A percentile compares a stretch with the other conserved stretches of the same genome.
Evolutionary conservation across 192 early-diverging fungal genomes (phyloP).

Genomic region (Linnemannia schmuckeri): DNA sequence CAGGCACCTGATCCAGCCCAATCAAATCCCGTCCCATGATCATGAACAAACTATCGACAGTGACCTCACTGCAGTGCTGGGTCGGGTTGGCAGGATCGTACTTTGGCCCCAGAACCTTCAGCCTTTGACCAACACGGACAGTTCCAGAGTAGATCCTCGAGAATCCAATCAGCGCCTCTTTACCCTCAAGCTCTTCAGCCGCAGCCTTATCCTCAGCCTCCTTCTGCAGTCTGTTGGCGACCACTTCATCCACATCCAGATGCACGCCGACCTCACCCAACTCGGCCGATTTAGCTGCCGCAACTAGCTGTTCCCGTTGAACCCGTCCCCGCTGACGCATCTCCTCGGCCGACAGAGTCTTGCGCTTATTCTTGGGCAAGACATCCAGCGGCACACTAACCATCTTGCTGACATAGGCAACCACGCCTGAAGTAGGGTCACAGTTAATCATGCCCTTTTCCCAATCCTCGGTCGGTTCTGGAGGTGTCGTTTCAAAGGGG

Average conservation of each 20-base stretch:
- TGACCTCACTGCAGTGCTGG: conserved; percentile 76
- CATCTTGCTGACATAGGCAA: conserved; percentile 96
- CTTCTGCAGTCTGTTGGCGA: conserved; percentile 27
- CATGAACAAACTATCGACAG: conserved; percentile 86
- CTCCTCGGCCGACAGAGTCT: conserved; percentile 87
- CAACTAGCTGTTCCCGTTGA: conserved; percentile 59
- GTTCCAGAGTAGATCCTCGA: conserved; percentile 94
- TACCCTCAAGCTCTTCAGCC: conserved; percentile 58
- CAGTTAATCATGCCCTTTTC: conserved; percentile 86
- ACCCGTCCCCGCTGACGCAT: conserved; percentile 80
- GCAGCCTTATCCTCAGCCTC: conserved; percentile 52
- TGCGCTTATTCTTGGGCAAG: conserved; percentile 81
- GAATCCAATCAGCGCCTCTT: conserved; percentile 90
- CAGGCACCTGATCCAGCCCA: conserved; percentile 84
- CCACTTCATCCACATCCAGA: conserved; percentile 44
- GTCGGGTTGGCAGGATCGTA: conserved; percentile 78
- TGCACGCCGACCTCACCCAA: conserved; percentile 40
- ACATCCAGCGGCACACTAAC: conserved; percentile 84
- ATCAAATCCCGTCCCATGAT: conserved; percentile 98
- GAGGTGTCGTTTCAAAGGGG: conserved; percentile 59
- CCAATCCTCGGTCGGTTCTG: conserved; percentile 66
- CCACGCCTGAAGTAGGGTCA: conserved; percentile 75
- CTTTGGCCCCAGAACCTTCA: conserved; percentile 95
- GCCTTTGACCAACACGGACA: conserved; percentile 84
- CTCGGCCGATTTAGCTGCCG: conserved; percentile 51